Evolutionary conservation across 1,139 yeast species (phyloP).

Genomic region (Nakaseomyces sp.): DNA sequence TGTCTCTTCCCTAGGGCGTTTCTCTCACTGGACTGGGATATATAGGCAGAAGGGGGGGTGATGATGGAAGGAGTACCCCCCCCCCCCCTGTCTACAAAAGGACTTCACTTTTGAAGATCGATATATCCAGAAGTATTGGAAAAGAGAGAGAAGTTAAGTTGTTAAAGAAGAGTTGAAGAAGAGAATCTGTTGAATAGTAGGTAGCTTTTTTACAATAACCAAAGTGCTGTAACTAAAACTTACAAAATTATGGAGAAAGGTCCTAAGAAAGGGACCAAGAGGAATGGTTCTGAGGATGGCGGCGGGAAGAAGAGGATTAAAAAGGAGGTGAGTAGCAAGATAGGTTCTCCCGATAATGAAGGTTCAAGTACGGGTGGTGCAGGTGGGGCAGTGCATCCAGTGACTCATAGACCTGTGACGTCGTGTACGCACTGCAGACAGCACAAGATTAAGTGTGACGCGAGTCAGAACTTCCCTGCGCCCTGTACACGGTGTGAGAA

Average conservation of each 20-base stretch:
- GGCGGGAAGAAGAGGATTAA: neutral
- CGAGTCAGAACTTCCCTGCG: constrained; percentile 70
- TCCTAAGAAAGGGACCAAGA: neutral
- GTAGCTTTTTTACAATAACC: no score
- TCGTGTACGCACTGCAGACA: constrained; percentile 93
- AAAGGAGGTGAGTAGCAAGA: neutral
- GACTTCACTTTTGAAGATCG: neutral
- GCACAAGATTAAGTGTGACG: constrained; percentile 89
- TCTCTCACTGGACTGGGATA: no score
- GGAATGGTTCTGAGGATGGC: neutral
- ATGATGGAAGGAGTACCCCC: no score
- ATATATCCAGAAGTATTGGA: no score
- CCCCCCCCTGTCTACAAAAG: no score
- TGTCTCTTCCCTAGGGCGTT: no score
- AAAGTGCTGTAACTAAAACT: no score
- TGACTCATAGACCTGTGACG: constrained; percentile 75
- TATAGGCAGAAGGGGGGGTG: no score
- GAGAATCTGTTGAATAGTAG: no score
- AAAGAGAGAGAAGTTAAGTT: no score
- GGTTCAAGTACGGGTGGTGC: neutral
- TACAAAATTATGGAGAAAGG: neutral
- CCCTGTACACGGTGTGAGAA: constrained; percentile 79
- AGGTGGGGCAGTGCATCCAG: constrained; percentile 10
- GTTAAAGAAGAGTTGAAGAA: no score
- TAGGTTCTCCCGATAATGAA: neutral